Percentiles rank a stretch among this genome's conserved stretches.
Conservation (phyloP, 2,329 filamentous ascomycete species). For the Cercospora brassicicola region DNA sequence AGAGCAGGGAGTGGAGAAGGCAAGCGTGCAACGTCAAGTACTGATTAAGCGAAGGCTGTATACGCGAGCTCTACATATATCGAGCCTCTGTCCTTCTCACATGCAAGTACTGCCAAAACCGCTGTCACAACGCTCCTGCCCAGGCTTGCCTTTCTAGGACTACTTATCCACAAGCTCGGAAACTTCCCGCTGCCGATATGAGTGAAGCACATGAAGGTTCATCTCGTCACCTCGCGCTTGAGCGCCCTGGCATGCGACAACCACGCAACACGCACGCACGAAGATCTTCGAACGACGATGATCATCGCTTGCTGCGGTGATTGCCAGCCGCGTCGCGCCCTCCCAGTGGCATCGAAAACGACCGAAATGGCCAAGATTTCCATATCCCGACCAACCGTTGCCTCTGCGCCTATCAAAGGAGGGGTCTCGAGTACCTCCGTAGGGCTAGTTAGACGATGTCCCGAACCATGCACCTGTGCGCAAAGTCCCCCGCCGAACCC, state of each 20-base stretch:
- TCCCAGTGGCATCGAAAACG: not conserved
- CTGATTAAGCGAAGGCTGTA: not conserved
- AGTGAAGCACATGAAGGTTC: not conserved
- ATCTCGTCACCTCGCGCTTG: not conserved
- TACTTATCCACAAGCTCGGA: not conserved
- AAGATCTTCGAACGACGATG: not conserved
- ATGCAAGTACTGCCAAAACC: not conserved
- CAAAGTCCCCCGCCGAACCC: not conserved
- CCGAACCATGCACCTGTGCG: not conserved
- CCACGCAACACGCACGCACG: not conserved
- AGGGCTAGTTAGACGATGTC: not conserved
- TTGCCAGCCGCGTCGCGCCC: not conserved
- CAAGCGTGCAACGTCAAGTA: not conserved
- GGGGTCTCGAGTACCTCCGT: not conserved
- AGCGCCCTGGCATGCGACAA: not conserved
- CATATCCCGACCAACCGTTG: slow-evolving; percentile 10
- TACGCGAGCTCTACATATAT: not conserved
- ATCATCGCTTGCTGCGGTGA: not conserved
- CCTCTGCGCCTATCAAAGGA: slow-evolving; percentile 2
- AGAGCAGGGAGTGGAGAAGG: not conserved
- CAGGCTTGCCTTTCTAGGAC: not conserved
- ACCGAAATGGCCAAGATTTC: not conserved
- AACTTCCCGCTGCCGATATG: not conserved
- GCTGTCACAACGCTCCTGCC: not conserved
- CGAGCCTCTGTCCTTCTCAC: slow-evolving; percentile 1